A percentile compares a stretch with the other conserved stretches of the same genome.
phyloP scores from a whole-genome alignment of 805 yeast genomes.

The Candida taoyuanica region DNA sequence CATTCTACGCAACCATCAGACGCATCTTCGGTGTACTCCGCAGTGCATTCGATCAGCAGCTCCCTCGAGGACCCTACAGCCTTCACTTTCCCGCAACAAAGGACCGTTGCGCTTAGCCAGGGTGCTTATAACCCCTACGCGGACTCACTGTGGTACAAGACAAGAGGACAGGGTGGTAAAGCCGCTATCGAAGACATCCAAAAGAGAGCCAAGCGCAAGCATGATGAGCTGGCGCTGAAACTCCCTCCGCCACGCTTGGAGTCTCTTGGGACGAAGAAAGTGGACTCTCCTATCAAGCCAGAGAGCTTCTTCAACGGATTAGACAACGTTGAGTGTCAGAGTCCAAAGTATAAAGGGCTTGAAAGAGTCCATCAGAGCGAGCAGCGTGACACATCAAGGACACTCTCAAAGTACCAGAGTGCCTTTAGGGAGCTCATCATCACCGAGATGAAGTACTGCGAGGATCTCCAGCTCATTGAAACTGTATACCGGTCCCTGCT shows the following conservation, averaged over 20 bases:
- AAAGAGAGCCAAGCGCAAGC: conserved; percentile 19
- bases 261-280: conserved; percentile 25
- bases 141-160: conserved; percentile 37
- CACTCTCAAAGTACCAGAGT: conserved; percentile 19
- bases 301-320: conserved; percentile 19
- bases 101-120: neutral
- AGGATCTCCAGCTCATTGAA: conserved; percentile 28
- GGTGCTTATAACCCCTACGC: conserved; percentile 36
- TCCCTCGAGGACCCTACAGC: neutral
- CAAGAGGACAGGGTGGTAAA: conserved; percentile 32
- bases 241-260: conserved; percentile 26
- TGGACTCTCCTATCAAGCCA: conserved; percentile 33
- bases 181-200: conserved; percentile 31
- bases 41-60: neutral
- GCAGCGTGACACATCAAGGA: no score
- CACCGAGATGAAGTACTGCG: conserved; percentile 32
- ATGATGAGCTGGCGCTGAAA: conserved; percentile 2
- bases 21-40: conserved; percentile 9
- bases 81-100: neutral
- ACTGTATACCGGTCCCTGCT: conserved; percentile 32
- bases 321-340: conserved; percentile 5
- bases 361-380: neutral
- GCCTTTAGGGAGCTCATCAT: conserved; percentile 28
- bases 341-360: conserved; percentile 3
- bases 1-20: conserved; percentile 5